phyloP scores from a whole-genome alignment of 148 eudicot species.

The Rhododendron kiyosumense region DNA sequence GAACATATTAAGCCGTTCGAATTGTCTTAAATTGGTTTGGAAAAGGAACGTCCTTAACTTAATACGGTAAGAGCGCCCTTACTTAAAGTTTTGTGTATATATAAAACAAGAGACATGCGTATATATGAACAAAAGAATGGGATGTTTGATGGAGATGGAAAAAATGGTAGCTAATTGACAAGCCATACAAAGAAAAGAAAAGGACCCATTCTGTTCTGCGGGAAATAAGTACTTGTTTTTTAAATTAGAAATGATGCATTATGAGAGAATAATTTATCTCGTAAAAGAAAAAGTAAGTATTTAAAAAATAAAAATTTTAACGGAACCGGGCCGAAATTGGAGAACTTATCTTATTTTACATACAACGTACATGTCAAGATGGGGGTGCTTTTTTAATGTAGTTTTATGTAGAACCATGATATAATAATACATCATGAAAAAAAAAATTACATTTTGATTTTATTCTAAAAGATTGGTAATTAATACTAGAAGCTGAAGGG shows the following conservation, averaged over 20 bases:
- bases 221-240: no score
- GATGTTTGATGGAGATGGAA: not conserved
- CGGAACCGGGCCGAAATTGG: no score
- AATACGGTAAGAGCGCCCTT: no score
- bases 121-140: not conserved
- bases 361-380: not conserved
- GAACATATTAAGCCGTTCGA: no score
- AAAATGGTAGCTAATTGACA: not conserved
- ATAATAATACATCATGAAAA: not conserved
- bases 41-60: no score
- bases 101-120: not conserved
- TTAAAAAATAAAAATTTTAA: no score
- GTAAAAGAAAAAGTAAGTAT: no score
- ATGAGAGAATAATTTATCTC: no score
- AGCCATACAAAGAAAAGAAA: not conserved
- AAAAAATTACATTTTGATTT: not conserved
- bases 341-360: not conserved
- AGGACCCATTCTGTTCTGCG: accelerated
- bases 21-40: no score
- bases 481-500: not conserved
- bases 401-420: not conserved
- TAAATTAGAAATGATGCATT: no score
- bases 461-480: no score
- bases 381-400: not conserved
- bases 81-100: no score